Evolutionary conservation across 2,329 filamentous ascomycete genomes (phyloP).

Genomic region (Cercospora zeae-maydis): DNA sequence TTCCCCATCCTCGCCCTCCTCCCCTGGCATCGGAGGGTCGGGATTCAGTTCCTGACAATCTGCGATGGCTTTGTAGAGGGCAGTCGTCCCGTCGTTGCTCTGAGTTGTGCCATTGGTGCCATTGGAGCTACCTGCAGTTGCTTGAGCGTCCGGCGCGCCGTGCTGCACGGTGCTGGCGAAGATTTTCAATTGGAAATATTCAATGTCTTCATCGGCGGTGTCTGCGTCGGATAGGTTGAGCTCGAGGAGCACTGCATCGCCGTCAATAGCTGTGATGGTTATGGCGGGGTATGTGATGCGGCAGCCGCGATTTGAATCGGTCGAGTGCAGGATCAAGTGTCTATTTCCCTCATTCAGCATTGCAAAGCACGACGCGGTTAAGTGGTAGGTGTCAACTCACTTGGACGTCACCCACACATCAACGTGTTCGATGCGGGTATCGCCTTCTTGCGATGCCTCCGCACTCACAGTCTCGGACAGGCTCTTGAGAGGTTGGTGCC

Average conservation of each 20-base stretch:
- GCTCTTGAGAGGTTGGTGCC: not conserved
- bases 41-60: conserved; percentile 74
- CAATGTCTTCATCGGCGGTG: conserved; percentile 60
- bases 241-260: conserved; percentile 62
- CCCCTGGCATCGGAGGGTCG: conserved; percentile 55
- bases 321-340: conserved; percentile 63
- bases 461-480: not conserved
- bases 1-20: conserved; percentile 49
- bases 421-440: conserved; percentile 30
- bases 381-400: conserved; percentile 26
- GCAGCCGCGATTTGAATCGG: conserved; percentile 56
- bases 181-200: conserved; percentile 65
- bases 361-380: not conserved
- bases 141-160: conserved; percentile 1
- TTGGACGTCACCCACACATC: conserved; percentile 49
- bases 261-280: conserved; percentile 70
- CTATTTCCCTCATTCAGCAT: conserved; percentile 33
- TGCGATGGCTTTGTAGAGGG: conserved; percentile 67
- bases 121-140: conserved; percentile 20
- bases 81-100: conserved; percentile 29
- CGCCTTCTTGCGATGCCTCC: conserved; percentile 25
- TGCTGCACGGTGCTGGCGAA: conserved; percentile 45
- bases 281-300: conserved; percentile 71
- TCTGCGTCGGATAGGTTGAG: conserved; percentile 59
- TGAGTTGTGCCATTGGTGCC: conserved; percentile 16